Base-by-base conservation (phyloP, 2,329 filamentous ascomycete species). In the Gnomoniopsis sp. region DNA sequence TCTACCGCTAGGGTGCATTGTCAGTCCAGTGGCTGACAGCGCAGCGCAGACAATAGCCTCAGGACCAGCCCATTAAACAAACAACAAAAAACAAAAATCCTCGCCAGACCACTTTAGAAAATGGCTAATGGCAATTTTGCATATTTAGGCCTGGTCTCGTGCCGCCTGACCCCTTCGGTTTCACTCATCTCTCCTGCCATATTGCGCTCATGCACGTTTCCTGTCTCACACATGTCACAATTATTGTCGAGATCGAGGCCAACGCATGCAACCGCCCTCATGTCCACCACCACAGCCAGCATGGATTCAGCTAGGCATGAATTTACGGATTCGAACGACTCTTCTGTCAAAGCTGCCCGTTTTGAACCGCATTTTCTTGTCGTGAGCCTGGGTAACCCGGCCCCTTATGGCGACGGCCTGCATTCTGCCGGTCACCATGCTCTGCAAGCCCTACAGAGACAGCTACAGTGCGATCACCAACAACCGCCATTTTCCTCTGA, bases 341-440 rank as follows among this genome's bases (percentile, higher is more conserved):
- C 57, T 30, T 14, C 52, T 8, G 19, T 30, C 21, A 30, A 54
- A 10, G 46, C 46, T n/a, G 17, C 12, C 21, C 64, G 65, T 62
- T 65, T 65, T 23, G 64, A 66, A n/a, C 70, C 76, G 49, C 83
- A 81, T 43, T 85, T 96, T 66, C 84, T 98, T 58, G 80, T 98
- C 67, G 84, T 92, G 76, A 95, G 91, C 62, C 83, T 99, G 63
- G 95, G 95, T 65, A 98, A 98, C 67, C 91, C 90, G 7, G 79
- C 82, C 7, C 77, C 85, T 2, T 93, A 93, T 73, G 83, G 84
- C 64, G 81, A 88, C 63, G 96, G 90, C 21, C 86, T 93, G 8
- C 95, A 98, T 75, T 93, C 88, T 23, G 91, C 92, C 15, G 95
- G 93, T 12, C 93, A 98, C 76, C 83, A 86, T 57, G 83, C 91